phyloP scores from a whole-genome alignment of 768 basidiomycete species.

The Tulasnella sp. region DNA sequence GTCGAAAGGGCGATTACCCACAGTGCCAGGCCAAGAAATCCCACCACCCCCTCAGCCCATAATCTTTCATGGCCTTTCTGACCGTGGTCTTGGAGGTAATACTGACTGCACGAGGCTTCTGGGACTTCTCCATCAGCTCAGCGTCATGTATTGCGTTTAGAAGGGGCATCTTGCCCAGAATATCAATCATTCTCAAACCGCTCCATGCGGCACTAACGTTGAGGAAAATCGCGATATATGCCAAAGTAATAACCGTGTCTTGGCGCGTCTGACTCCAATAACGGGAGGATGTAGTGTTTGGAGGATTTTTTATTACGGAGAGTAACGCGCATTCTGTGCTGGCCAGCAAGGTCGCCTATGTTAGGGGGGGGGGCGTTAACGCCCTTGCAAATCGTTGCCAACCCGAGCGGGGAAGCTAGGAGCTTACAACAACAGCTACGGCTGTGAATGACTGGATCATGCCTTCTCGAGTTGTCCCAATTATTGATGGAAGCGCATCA shows the following conservation, averaged over 20 bases:
- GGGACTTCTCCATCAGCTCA: not conserved
- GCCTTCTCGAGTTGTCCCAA: not conserved
- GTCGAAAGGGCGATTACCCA: too few species aligned
- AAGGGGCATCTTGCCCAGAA: not conserved
- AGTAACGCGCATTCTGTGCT: not conserved
- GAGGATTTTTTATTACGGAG: not conserved
- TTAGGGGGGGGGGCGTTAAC: not conserved
- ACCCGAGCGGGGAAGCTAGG: not conserved
- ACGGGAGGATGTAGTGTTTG: not conserved
- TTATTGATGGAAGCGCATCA: not conserved
- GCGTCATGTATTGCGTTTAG: not conserved
- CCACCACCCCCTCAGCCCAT: not conserved
- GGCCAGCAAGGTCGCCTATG: not conserved
- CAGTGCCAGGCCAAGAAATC: not conserved
- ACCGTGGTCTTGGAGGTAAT: not conserved
- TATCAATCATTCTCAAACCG: not conserved
- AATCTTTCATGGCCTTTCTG: not conserved
- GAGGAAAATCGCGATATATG: not conserved
- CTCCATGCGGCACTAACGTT: not conserved
- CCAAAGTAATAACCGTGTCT: not conserved
- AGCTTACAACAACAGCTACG: not conserved
- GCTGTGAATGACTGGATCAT: not conserved
- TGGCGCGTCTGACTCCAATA: not conserved
- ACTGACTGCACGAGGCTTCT: not conserved
- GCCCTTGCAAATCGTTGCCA: not conserved